These are phyloP conservation scores for Amanita inopinata DNA, from an alignment of 768 basidiomycete genomes.

Conservation along the genomic window DNA sequence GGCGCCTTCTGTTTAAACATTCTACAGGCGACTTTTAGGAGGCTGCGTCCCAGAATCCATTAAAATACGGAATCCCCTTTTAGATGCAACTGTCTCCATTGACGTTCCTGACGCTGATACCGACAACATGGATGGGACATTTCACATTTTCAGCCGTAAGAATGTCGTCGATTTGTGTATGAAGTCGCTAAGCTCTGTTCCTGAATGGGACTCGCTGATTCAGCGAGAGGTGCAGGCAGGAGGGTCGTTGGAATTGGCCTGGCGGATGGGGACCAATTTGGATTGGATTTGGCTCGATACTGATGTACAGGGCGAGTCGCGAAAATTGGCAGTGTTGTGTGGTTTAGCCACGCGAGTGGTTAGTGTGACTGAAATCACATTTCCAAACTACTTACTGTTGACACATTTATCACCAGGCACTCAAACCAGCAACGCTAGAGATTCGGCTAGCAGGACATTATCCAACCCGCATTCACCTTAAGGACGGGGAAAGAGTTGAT, in stretches of 20 bases:
- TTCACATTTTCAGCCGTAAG: slow-evolving; percentile 43
- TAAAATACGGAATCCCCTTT: slow-evolving; percentile 59
- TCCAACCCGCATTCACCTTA: slow-evolving; percentile 35
- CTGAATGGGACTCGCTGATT: slow-evolving; percentile 55
- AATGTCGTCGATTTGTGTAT: slow-evolving; percentile 58
- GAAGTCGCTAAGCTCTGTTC: slow-evolving; percentile 41
- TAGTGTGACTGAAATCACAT: no score
- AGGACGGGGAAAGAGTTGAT: slow-evolving; percentile 37
- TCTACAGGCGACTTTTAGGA: slow-evolving; percentile 57
- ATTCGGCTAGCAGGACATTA: slow-evolving; percentile 67
- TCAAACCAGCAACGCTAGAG: slow-evolving; percentile 49
- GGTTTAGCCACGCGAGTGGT: slow-evolving; percentile 72
- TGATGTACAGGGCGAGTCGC: slow-evolving; percentile 47
- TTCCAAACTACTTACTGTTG: neutral
- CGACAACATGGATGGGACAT: slow-evolving; percentile 28
- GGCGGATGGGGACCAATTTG: slow-evolving; percentile 62
- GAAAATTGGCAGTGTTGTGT: slow-evolving; percentile 68
- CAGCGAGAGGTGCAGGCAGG: slow-evolving; percentile 45
- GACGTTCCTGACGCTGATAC: slow-evolving; percentile 47
- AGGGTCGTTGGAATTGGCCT: slow-evolving; percentile 60
- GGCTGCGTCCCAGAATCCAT: slow-evolving; percentile 60
- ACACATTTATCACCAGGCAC: slow-evolving; percentile 18
- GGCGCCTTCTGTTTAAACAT: slow-evolving; percentile 2
- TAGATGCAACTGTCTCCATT: slow-evolving; percentile 61
- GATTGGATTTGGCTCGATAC: slow-evolving; percentile 84